Evolutionary conservation across 164 flowering plant species (phyloP), one percentile per base, ranked within the genome.

Genomic region (Taxillus chinensis): DNA sequence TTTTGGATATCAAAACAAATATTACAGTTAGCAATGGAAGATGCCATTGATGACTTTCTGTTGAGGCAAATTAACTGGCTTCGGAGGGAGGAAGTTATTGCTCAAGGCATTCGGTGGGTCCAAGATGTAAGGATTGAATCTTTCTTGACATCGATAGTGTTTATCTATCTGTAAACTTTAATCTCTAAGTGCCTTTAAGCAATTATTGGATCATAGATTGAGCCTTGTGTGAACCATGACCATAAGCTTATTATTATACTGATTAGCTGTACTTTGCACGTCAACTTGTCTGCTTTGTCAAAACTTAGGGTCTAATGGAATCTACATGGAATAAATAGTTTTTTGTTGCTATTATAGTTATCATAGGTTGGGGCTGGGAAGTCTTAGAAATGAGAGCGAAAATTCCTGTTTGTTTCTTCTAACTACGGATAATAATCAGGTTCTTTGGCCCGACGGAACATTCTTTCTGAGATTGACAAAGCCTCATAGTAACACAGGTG

Each of bases 1-100:
- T 87, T 89, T 71, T 95, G 99, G 99, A 87, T 91, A 64, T 95
- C 99, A 71, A 89, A 89, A 76, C 98, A 95, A 74, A 89, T 95
- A 67, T 65, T 91, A 59, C 99, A 95, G 75, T 72, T 95, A 64
- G 72, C 92, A 68, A 95, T 95, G 99, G 98, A 92, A 70, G 99
- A 95, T 80, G 99, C 98, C 53, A 82, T 95, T 66, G 99, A 95
- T 75, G 99, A 95, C 73, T 92, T 84, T 85, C 84, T 95, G 48
- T 62, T 95, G 75, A 78, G 90, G 81, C 90, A 95, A 73, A 89
- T 95, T 56, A 82, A 87, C 61, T 85, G 83, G 86, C 95, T 92
- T 62, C 81, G 93, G 46, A 86, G 85, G 72, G 96, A 91, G 43
- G 92, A 91, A 55, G 68, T 78, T 58, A 70, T 95, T 70, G 96